Evolutionary conservation across 169 alveolate genomes (phyloP).

Genomic region (Plasmodium relictum): DNA sequence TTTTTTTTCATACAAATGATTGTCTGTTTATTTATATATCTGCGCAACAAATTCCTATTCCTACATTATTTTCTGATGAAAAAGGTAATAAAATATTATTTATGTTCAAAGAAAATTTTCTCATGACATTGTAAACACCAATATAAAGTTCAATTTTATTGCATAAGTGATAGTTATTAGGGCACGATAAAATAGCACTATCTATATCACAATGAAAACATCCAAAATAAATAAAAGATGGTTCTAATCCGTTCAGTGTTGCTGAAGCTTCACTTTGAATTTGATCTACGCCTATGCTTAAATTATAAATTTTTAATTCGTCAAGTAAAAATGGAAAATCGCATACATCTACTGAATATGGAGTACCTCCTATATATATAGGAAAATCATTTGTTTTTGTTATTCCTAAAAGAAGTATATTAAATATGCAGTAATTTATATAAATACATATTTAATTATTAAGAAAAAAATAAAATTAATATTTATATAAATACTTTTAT

Average conservation of each 20-base stretch:
- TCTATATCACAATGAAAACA: slow-evolving; percentile 90
- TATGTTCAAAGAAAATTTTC: slow-evolving; percentile 59
- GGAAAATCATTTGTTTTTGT: slow-evolving; percentile 89
- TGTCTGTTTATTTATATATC: slow-evolving; percentile 27
- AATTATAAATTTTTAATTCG: slow-evolving; percentile 86
- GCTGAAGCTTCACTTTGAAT: slow-evolving; percentile 87
- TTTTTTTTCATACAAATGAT: not conserved
- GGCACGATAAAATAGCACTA: slow-evolving; percentile 82
- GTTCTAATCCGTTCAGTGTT: slow-evolving; percentile 89
- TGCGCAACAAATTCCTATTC: slow-evolving; percentile 74
- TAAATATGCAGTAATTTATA: not conserved
- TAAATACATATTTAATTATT: not conserved
- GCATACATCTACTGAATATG: slow-evolving; percentile 85
- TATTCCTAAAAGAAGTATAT: slow-evolving; percentile 44
- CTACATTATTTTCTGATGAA: slow-evolving; percentile 52
- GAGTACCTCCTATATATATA: slow-evolving; percentile 89
- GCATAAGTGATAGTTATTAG: slow-evolving; percentile 91
- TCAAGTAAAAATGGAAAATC: slow-evolving; percentile 91
- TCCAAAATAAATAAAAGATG: slow-evolving; percentile 90
- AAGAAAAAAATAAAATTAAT: not conserved
- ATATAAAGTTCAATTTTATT: slow-evolving; percentile 86
- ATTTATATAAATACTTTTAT: not conserved
- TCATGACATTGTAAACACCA: slow-evolving; percentile 77
- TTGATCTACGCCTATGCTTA: slow-evolving; percentile 84
- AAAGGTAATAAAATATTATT: slow-evolving; percentile 61